Evolutionary conservation across 495 filamentous ascomycete species (phyloP).

Genomic region (Penicillium cosmopolitanum): DNA sequence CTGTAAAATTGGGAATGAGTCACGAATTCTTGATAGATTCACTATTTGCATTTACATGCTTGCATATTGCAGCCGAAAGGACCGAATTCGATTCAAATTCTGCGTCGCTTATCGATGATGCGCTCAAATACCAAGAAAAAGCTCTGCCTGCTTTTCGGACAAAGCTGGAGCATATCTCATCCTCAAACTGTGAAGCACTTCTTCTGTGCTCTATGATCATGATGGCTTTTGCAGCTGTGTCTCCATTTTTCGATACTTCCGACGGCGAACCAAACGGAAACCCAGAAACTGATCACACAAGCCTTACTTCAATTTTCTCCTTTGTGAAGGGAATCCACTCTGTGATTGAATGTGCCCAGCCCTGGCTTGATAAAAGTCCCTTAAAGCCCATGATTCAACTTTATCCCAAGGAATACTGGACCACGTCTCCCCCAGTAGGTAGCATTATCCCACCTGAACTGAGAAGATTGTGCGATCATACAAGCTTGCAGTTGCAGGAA

Average conservation of each 20-base stretch:
- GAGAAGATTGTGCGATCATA: background rate
- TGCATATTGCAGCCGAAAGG: conserved; percentile 4
- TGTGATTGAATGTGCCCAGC: conserved; percentile 15
- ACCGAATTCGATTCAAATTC: background rate
- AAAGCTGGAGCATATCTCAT: background rate
- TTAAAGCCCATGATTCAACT: background rate
- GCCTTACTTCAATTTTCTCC: conserved; percentile 14
- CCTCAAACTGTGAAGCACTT: conserved; percentile 8
- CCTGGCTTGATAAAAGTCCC: conserved; percentile 21
- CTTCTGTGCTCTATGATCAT: conserved; percentile 8
- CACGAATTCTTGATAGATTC: conserved; percentile 7
- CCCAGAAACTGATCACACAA: background rate
- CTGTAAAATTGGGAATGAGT: background rate
- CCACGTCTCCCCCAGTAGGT: background rate
- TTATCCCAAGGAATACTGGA: background rate
- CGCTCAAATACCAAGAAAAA: conserved; percentile 4
- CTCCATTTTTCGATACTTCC: background rate
- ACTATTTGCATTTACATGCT: conserved; percentile 7
- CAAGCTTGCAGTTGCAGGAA: background rate
- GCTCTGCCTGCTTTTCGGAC: conserved; percentile 8
- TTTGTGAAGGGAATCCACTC: conserved; percentile 16
- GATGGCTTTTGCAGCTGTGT: conserved; percentile 9
- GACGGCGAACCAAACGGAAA: background rate
- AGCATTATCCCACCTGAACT: background rate
- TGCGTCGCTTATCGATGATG: background rate